Evolutionary conservation across 2,329 filamentous ascomycete species (phyloP).

Genomic region (Fusarium anguioides): DNA sequence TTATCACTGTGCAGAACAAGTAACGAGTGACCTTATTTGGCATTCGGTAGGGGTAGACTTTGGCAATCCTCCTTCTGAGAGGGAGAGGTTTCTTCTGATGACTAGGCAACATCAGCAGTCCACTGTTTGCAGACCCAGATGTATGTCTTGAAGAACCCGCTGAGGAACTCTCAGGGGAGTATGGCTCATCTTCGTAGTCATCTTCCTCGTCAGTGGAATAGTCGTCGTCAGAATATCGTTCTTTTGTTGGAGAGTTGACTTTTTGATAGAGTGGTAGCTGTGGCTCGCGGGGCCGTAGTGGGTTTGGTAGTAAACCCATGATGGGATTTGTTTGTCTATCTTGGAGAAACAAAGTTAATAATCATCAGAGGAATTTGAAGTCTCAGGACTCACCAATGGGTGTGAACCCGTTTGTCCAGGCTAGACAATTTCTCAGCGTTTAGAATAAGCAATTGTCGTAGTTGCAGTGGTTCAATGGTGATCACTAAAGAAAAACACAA

Average conservation of each 20-base stretch:
- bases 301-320: conserved; percentile 64
- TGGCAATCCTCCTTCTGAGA: conserved; percentile 32
- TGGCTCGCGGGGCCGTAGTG: conserved; percentile 59
- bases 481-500: background rate
- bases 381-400: conserved; percentile 19
- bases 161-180: conserved; percentile 56
- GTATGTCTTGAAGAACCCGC: conserved; percentile 66
- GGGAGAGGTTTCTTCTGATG: conserved; percentile 42
- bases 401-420: conserved; percentile 17
- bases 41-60: conserved; percentile 66
- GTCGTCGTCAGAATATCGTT: conserved; percentile 63
- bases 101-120: conserved; percentile 59
- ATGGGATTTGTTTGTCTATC: conserved; percentile 25
- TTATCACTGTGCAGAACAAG: conserved; percentile 77
- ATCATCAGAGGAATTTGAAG: conserved; percentile 14
- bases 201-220: conserved; percentile 60
- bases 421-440: conserved; percentile 16
- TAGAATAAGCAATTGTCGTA: background rate
- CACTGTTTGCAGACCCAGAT: conserved; percentile 57
- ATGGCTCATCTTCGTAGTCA: conserved; percentile 57
- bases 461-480: background rate
- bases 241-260: conserved; percentile 57
- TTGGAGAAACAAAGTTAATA: conserved; percentile 14
- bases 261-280: conserved; percentile 65
- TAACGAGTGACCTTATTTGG: conserved; percentile 81